Base-by-base conservation (phyloP, 768 basidiomycete species). In the Leucocoprinus leucothites region DNA sequence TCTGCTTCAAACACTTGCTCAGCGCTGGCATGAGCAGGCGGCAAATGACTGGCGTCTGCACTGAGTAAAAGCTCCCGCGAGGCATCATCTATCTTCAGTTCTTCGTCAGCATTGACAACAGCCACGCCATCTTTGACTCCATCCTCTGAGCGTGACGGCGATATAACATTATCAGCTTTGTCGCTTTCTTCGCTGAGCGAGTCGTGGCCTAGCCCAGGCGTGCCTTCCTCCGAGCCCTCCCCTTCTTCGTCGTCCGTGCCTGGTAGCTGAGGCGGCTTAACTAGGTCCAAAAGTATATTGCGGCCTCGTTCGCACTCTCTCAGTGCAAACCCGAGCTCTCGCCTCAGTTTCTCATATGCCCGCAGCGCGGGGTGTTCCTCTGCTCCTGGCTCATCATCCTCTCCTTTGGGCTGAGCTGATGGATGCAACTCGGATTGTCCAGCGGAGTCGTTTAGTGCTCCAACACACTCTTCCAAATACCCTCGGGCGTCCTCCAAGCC, bases 1-100 rank as follows among this genome's bases (percentile, higher is more conserved):
- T 89, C 87, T 1, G 81, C 82, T 64, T 92, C 91, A 60, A 85
- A 94, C n/a, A 94, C 89, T 64, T 91, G 89, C 63, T 93, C 91
- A 48, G 83, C 78, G 13, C 89, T 90, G 0, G 76, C 79, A 4
- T 81, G 77, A 0, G 86, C 80, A 6, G 81, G 77, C 1, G 86
- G 86, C 2, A 89, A 69, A 60, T 84, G 80, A 36, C 76, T 66
- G 2, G 81, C 67, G 3, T 81, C 79, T 5, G 82, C 67, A 3
- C 76, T 68, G 9, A 80, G 62, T 21, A 88, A 67, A 5, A 88
- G 69, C 65, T 84, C 85, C 11, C 74, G 60, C 14, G 77, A 79
- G 4, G 74, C 83, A 58, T 88, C 86, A 61, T 87, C 87, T 34
- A 69, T 42, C 19, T 56, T 50, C 0, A 60, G 61, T 60, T 57